Base-by-base conservation (phyloP, 352 stramenopile species). In the Globisporangium orthogonon region DNA sequence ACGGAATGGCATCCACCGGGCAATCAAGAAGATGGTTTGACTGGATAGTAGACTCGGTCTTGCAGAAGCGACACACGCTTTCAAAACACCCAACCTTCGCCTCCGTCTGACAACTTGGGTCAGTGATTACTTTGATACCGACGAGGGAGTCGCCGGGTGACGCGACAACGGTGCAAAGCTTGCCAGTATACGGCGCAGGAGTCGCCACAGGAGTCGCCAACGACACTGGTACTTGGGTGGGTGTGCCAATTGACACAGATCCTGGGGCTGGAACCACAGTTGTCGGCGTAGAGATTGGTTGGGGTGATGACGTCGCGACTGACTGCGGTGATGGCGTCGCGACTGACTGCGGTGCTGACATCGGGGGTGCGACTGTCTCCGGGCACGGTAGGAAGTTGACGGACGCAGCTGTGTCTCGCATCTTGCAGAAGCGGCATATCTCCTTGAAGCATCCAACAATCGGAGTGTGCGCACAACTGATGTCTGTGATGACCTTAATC, bases 391-490 rank as follows among this genome's bases (percentile, higher is more conserved):
- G 29, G n/a, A 52, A 52, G 47, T 40, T 52, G 29, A 9, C 35
- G 47, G 56, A 62, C 7, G 10, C 31, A 33, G 11, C 7, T 11
- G 56, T 62, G 18, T 57, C 45, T 14, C 30, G 60, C 14, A 33
- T 49, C 47, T 62, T 62, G 52, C 56, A 62, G 50, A 59, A 62
- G 33, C 56, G 56, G 18, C 56, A 62, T 18, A 62, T 52, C 30
- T 49, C 50, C 3, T 49, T 51, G 31, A 52, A 62, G n/a, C 56
- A 62, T 2, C 56, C 56, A 13, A 60, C 33, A 17, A 7, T 37
- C 4, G 40, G 40, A 40, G 52, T 63, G 17, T 23, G n/a, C 49
- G 39, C 33, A 23, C 57, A 63, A 15, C n/a, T 60, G 10, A 28
- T 15, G 40, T 61, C 55, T 17, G 51, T 53, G 55, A 53, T 44